These are phyloP conservation scores for Daldinia decipiens DNA, from an alignment of 495 filamentous ascomycete species.

Conservation along the genomic window DNA sequence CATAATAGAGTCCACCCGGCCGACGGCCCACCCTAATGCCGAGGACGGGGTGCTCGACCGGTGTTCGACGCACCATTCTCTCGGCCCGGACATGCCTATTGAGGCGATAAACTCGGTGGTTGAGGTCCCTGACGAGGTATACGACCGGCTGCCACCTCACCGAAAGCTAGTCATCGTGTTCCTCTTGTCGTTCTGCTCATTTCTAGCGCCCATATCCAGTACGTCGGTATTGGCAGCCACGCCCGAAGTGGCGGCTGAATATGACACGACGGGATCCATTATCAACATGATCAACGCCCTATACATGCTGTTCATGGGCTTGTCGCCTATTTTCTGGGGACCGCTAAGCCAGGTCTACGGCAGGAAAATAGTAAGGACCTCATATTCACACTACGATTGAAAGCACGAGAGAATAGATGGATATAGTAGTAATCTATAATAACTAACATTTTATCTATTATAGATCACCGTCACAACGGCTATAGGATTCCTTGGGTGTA, in stretches of 20 bases:
- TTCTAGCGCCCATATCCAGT: constrained; percentile 73
- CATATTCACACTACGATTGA: not conserved
- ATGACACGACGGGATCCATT: constrained; percentile 68
- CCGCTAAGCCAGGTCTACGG: constrained; percentile 75
- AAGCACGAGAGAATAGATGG: not conserved
- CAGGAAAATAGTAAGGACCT: constrained; percentile 62
- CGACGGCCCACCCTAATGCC: constrained; percentile 16
- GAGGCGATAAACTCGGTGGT: constrained; percentile 55
- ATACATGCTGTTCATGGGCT: constrained; percentile 76
- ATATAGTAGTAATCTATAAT: constrained; percentile 3
- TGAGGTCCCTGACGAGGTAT: constrained; percentile 58
- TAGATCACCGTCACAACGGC: constrained; percentile 67
- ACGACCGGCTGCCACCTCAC: constrained; percentile 63
- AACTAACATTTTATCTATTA: constrained; percentile 11
- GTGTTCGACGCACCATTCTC: constrained; percentile 48
- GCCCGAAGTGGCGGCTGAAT: constrained; percentile 73
- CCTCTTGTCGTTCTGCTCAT: constrained; percentile 73
- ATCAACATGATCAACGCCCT: constrained; percentile 76
- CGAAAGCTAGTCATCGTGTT: constrained; percentile 69
- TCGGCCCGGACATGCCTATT: constrained; percentile 50
- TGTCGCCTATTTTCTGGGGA: constrained; percentile 73
- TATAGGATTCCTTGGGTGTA: constrained; percentile 69
- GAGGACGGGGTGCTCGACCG: constrained; percentile 37
- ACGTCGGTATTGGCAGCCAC: constrained; percentile 76
- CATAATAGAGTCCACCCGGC: constrained; percentile 23